Evolutionary conservation across 2,329 filamentous ascomycete species (phyloP), one percentile per base, ranked within the genome.

Genomic region (Arthrocladium fulminans): DNA sequence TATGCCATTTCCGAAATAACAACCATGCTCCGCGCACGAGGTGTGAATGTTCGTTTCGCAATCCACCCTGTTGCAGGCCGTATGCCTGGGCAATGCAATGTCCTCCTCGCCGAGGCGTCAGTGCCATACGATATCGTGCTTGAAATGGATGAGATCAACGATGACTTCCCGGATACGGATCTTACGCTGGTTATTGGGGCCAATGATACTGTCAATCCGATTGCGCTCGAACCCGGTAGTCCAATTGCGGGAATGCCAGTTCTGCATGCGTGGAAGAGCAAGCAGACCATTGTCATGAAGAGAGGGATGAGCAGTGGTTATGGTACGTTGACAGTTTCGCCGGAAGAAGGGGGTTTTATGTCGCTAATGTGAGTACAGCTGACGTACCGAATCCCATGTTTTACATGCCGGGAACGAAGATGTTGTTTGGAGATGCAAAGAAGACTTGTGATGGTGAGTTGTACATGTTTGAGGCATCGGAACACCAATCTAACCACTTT

Each of bases 61-160:
- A 92, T 94, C 56, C 88, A 94, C 61, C 88, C 88, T 0, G 88
- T 94, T 23, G 88, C 88, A 0, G 88, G 88, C 9, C 80, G 88
- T 25, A 94, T 95, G 88, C 88, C 88, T 0, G 88, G 88, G 0
- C 88, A 94, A 67, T 94, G 88, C 69, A 94, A 95, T 60, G 88
- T 94, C 3, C 73, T 95, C 2, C 79, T 94, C 12, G 88, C 88
- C 0, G 88, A 95, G 65, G 88, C 88, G 1, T 83, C 78, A 27
- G 88, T 94, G 24, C 87, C 87, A 2, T 94, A 94, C 60, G 88
- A 95, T 59, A 90, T 94, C 48, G 88, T 94, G 23, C 75, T 94
- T 39, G 88, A 95, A 68, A 94, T 94, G 88, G 88, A 94, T 58
- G 88, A 95, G 71, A 94, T 94, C 69, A 95, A 94, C 65, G 88